A percentile compares a stretch with the other conserved stretches of the same genome.
Conservation (phyloP, 2,329 filamentous ascomycete genomes). For the Cytospora schulzeri region DNA sequence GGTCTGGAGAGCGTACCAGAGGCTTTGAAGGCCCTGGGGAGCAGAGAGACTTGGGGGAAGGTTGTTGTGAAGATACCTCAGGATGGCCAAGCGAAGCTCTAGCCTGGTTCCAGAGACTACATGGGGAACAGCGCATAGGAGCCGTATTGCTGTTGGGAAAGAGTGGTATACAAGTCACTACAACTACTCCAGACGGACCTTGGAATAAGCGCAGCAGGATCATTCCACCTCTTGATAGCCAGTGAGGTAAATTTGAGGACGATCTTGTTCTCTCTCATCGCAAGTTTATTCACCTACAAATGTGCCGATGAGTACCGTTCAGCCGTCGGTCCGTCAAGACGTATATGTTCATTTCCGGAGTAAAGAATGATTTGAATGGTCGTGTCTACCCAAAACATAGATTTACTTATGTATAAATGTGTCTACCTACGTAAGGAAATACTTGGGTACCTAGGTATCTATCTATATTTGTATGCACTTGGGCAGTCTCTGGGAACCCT, state of each 20-base stretch:
- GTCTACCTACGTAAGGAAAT: background rate
- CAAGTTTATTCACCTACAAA: too few species aligned
- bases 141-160: background rate
- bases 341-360: too few species aligned
- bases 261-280: too few species aligned
- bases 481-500: background rate
- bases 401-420: too few species aligned
- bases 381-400: too few species aligned
- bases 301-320: too few species aligned
- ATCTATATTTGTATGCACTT: background rate
- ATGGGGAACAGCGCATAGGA: background rate
- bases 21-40: slow-evolving; percentile 76
- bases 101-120: background rate
- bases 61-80: slow-evolving; percentile 87
- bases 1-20: slow-evolving; percentile 78
- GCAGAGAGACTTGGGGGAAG: slow-evolving; percentile 90
- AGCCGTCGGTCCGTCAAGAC: too few species aligned
- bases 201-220: too few species aligned
- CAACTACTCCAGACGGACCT: background rate
- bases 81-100: slow-evolving; percentile 60
- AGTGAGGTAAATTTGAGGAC: background rate
- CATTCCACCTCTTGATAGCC: too few species aligned
- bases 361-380: too few species aligned
- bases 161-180: background rate
- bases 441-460: too few species aligned